phyloP scores from a whole-genome alignment of 2,329 filamentous ascomycete species.

The Leptographium radiaticola region DNA sequence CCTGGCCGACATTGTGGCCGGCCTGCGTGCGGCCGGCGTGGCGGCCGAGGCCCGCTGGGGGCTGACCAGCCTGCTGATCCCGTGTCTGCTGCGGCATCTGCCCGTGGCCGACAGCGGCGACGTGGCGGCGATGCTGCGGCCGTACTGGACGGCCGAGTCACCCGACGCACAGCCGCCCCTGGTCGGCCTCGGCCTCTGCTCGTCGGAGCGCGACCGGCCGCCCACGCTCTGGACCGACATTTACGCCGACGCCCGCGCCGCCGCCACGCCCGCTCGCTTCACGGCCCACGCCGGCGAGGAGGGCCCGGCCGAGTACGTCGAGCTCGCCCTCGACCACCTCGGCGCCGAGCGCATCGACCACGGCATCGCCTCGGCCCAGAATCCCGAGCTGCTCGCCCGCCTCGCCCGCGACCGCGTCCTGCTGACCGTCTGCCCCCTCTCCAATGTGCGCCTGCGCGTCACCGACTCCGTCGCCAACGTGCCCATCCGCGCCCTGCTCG shows the following conservation, averaged over 20 bases:
- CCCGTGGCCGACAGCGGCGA: constrained; percentile 42
- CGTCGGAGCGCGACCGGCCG: constrained; percentile 22
- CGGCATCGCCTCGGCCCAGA: constrained; percentile 52
- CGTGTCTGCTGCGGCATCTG: constrained; percentile 61
- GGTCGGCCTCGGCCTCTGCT: constrained; percentile 17
- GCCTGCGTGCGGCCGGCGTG: constrained; percentile 46
- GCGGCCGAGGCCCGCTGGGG: constrained; percentile 45
- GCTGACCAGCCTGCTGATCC: constrained; percentile 52
- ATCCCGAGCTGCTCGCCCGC: constrained; percentile 41
- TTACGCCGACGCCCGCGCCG: constrained; percentile 41
- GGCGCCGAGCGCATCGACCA: constrained; percentile 60
- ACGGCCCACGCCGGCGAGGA: constrained; percentile 71
- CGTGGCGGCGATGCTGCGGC: constrained; percentile 28
- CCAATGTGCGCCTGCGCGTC: constrained; percentile 53
- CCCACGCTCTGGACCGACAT: constrained; percentile 44
- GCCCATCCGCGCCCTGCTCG: constrained; percentile 50
- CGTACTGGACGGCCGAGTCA: too few relatives aligned
- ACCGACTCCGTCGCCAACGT: constrained; percentile 38
- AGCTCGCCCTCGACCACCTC: constrained; percentile 47
- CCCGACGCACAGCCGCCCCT: constrained; percentile 11
- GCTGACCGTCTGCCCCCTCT: constrained; percentile 60
- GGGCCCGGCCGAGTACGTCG: constrained; percentile 54
- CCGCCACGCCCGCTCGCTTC: constrained; percentile 25
- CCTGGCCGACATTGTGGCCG: constrained; percentile 50
- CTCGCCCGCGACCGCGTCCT: constrained; percentile 45